A percentile compares a stretch with the other conserved stretches of the same genome.
Conservation (phyloP, 1,284 basidiomycete genomes). For the Rugiboletus extremiorientalis region DNA sequence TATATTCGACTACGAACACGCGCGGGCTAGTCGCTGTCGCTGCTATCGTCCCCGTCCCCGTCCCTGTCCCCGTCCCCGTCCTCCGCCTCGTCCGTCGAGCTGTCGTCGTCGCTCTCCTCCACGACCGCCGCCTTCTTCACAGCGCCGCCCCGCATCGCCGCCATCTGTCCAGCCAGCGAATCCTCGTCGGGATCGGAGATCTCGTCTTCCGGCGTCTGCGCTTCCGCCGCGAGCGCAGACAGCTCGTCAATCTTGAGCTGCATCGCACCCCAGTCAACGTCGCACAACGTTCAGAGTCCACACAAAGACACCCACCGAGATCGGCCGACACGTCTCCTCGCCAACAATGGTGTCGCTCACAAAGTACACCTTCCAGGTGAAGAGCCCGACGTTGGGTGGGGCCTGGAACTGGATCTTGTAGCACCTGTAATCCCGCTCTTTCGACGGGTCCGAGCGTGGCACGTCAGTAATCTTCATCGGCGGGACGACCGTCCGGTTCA, state of each 20-base stretch:
- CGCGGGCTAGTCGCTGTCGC: slow-evolving; percentile 36
- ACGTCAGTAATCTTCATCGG: slow-evolving; percentile 85
- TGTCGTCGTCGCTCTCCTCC: slow-evolving; percentile 49
- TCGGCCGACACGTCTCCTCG: slow-evolving; percentile 72
- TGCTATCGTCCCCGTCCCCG: slow-evolving; percentile 18
- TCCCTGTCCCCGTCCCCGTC: no score
- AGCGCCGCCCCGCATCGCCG: slow-evolving; percentile 88
- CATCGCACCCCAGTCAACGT: not conserved
- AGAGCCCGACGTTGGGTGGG: slow-evolving; percentile 80
- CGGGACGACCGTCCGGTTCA: slow-evolving; percentile 87
- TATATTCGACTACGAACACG: not conserved
- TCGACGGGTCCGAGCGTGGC: slow-evolving; percentile 59
- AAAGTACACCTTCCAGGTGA: slow-evolving; percentile 88
- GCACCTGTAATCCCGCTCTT: slow-evolving; percentile 71
- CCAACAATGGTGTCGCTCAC: slow-evolving; percentile 89
- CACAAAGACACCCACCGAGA: slow-evolving; percentile 53
- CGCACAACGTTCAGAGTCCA: no score
- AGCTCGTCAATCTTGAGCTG: slow-evolving; percentile 84
- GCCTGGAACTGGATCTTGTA: slow-evolving; percentile 96
- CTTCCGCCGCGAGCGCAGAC: slow-evolving; percentile 56
- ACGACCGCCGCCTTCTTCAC: slow-evolving; percentile 65
- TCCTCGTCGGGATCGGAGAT: slow-evolving; percentile 98
- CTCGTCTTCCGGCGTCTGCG: slow-evolving; percentile 76
- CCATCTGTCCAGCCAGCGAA: slow-evolving; percentile 96
- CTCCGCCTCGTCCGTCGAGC: slow-evolving; percentile 28